Conservation (phyloP, 495 filamentous ascomycete genomes). For the Staphylotrichum tortipilum region DNA sequence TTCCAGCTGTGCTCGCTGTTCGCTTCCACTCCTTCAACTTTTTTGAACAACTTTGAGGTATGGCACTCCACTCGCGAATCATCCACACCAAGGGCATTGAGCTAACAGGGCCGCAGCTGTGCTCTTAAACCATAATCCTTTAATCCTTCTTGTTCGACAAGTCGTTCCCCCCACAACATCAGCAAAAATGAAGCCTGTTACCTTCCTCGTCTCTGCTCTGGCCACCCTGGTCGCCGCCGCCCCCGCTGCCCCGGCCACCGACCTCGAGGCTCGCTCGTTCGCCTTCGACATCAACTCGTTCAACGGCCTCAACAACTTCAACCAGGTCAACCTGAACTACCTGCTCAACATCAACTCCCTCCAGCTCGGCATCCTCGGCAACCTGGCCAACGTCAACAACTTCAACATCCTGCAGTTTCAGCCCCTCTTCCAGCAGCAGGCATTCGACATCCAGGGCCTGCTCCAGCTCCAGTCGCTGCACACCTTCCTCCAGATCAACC, state of each 20-base stretch:
- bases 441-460: slow-evolving; percentile 31
- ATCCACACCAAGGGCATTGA: background rate
- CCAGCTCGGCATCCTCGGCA: slow-evolving; percentile 31
- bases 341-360: slow-evolving; percentile 37
- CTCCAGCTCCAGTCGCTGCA: slow-evolving; percentile 39
- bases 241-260: slow-evolving; percentile 13
- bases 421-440: slow-evolving; percentile 27
- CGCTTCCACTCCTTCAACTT: slow-evolving; percentile 38
- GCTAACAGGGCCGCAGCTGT: slow-evolving; percentile 32
- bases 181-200: slow-evolving; percentile 39
- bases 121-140: slow-evolving; percentile 38
- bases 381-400: slow-evolving; percentile 35
- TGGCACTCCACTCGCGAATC: background rate
- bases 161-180: slow-evolving; percentile 16
- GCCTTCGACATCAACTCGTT: slow-evolving; percentile 28
- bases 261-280: slow-evolving; percentile 21
- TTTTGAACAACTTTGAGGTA: slow-evolving; percentile 37
- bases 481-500: slow-evolving; percentile 32
- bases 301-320: slow-evolving; percentile 33
- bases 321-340: slow-evolving; percentile 40
- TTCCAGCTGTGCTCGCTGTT: slow-evolving; percentile 45
- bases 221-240: slow-evolving; percentile 35
- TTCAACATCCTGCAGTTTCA: slow-evolving; percentile 33
- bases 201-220: slow-evolving; percentile 32
- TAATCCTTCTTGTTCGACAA: slow-evolving; percentile 22